Evolutionary conservation across 768 basidiomycete genomes (phyloP), one percentile per base, ranked within the genome.

Genomic region (Strobilomyces dryophilus): DNA sequence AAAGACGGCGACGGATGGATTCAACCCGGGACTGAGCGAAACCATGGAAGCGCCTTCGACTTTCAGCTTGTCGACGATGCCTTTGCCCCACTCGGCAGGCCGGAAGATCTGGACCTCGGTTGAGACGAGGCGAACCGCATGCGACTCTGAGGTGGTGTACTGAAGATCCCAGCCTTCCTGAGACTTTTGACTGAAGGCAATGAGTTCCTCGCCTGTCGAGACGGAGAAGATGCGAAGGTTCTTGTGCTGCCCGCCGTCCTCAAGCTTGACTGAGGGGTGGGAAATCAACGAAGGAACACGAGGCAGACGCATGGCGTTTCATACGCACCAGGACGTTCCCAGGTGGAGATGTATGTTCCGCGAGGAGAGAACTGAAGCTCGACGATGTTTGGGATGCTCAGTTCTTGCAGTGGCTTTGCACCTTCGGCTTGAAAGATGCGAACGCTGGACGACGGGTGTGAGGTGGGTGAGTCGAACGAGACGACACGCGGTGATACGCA

Each of bases 291-390:
- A 50, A 53, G 57, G 27, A 49, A 63, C 67, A 67, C 57, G 68
- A 65, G 62, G 67, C 47, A 12, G 18, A 20, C 43, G 56, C n/a
- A 47, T 42, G 53, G 37, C 47, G 39, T 20, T 36, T 45, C 43
- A 45, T 49, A 69, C 78, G 47, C 63, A 85, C 84, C 76, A 60
- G 88, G 91, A 53, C 97, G 83, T 73, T 98, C 95, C 92, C 95
- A 98, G 44, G 92, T 95, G 49, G 92, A 95, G 40, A 99, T 66
- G 71, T 92, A 98, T 0, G 89, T 92, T 36, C 92, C 95, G 55
- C 89, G 82, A 10, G 97, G 95, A 7, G 95, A 98, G 72, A 99
- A 97, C 62, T 80, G 80, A 61, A 98, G 68, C 65, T 98, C 97
- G 48, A 93, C 67, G 56, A 89, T 79, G 62, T 86, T 89, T 62